phyloP scores from a whole-genome alignment of 306 rosid genomes.

The Lathyrus sativus region DNA sequence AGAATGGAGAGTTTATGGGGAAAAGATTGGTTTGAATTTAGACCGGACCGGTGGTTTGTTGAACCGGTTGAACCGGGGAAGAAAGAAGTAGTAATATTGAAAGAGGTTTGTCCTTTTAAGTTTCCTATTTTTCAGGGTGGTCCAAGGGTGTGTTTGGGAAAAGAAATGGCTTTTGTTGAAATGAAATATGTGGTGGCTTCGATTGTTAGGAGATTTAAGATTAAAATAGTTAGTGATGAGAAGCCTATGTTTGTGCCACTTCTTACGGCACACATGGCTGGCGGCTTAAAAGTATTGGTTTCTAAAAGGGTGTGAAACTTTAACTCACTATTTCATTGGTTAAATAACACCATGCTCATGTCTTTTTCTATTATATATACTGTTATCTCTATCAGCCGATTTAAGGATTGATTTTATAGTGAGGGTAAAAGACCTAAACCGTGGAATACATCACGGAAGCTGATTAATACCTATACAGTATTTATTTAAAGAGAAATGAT shows the following conservation, averaged over 20 bases:
- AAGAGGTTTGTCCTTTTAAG: conserved; percentile 58
- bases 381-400: no score
- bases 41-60: conserved; percentile 75
- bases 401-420: no score
- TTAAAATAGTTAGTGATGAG: conserved; percentile 46
- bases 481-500: no score
- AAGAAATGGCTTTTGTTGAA: conserved; percentile 85
- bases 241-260: conserved; percentile 76
- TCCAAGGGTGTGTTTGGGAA: conserved; percentile 87
- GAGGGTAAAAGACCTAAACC: no score
- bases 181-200: conserved; percentile 81
- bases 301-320: conserved; percentile 50
- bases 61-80: conserved; percentile 45
- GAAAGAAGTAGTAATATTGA: conserved; percentile 40
- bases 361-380: no score
- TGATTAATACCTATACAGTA: no score
- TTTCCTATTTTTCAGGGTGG: conserved; percentile 89
- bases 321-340: not conserved
- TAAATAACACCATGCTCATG: no score
- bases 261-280: conserved; percentile 91
- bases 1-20: conserved; percentile 89
- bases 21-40: conserved; percentile 65
- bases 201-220: conserved; percentile 51
- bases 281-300: conserved; percentile 67
- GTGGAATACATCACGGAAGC: no score